Percentiles rank a stretch among this genome's conserved stretches.
phyloP scores from a whole-genome alignment of 139 green algal species.

The Chlorokybus atmophyticus region DNA sequence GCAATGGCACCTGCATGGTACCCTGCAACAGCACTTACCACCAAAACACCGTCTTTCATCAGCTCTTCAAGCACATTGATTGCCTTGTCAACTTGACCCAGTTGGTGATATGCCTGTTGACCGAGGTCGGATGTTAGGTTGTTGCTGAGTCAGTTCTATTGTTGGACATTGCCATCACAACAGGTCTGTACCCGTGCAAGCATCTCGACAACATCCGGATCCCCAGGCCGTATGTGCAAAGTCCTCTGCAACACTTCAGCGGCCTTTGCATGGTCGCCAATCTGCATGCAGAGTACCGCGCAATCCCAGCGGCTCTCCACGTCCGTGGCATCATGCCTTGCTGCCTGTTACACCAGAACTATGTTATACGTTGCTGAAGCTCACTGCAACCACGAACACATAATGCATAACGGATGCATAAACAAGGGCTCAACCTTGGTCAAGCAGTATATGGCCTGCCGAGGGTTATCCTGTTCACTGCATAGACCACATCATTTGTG shows the following conservation, averaged over 20 bases:
- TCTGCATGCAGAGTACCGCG: constrained; percentile 15
- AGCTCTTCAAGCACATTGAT: constrained; percentile 27
- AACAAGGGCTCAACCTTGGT: no score
- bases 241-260: not conserved
- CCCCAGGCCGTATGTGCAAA: not conserved
- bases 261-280: constrained; percentile 10
- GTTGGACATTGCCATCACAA: no score
- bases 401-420: constrained; percentile 34
- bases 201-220: constrained; percentile 43
- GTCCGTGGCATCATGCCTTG: no score
- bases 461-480: constrained; percentile 47
- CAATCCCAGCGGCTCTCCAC: not conserved
- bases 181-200: constrained; percentile 43
- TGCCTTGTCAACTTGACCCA: constrained; percentile 34
- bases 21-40: no score
- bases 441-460: constrained; percentile 76
- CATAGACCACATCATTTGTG: no score
- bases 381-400: no score
- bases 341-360: no score
- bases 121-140: no score
- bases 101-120: constrained; percentile 43
- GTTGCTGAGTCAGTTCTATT: no score
- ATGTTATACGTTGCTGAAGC: no score
- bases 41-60: constrained; percentile 1
- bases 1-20: no score